Evolutionary conservation across 1,284 basidiomycete genomes (phyloP), one percentile per base, ranked within the genome.

Genomic region (Apiotrichum gamsii): DNA sequence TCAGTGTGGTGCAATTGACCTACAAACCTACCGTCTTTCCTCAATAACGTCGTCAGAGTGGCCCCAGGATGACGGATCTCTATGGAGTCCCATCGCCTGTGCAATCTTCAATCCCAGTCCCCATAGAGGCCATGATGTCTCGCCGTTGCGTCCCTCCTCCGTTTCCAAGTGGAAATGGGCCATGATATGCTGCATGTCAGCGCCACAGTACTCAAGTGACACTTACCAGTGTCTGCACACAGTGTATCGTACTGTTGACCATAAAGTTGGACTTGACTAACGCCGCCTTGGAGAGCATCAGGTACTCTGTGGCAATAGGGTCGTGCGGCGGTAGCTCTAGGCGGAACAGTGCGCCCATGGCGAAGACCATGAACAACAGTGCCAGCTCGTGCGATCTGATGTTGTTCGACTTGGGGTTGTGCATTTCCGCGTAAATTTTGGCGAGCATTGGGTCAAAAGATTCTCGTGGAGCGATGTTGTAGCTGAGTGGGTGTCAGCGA

Each of bases 1-100:
- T n/a, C n/a, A n/a, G n/a, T n/a, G n/a, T n/a, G n/a, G n/a, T n/a
- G n/a, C n/a, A n/a, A n/a, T n/a, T n/a, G n/a, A n/a, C n/a, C n/a
- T n/a, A n/a, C n/a, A n/a, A n/a, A n/a, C n/a, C n/a, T n/a, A n/a
- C n/a, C 60, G 50, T 38, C 66, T 45, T 21, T 66, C 64, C 23
- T 66, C 57, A 0, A 61, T 54, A 3, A 61, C 57, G 9, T 60
- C 49, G 3, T 43, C 28, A 0, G 58, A 50, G 4, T 68, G 53
- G 34, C 60, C 57, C 67, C 67, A 70, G 5, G 55, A 48, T 11
- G 48, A 35, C 3, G 63, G 63, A 42, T 70, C 67, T 3, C 65
- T 53, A 44, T 70, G 66, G 25, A 66, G 37, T 4, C 66, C 66
- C 66, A 68, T 68, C 56, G 64, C 62, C 20, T 61, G 54, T 18